phyloP scores from a whole-genome alignment of 768 basidiomycete species.

The Amyloporia xantha region DNA sequence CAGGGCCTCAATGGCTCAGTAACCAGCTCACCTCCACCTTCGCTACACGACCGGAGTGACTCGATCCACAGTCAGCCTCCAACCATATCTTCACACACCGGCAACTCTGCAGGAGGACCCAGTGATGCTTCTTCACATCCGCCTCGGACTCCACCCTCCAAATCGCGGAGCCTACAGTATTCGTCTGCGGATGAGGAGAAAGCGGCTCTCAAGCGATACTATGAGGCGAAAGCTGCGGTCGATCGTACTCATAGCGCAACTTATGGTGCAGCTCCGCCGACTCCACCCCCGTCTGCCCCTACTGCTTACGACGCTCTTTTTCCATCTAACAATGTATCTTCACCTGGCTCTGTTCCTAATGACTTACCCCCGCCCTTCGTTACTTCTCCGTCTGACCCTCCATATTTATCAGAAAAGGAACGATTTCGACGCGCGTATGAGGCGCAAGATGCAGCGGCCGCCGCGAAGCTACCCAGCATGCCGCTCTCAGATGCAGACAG shows the following conservation, averaged over 20 bases:
- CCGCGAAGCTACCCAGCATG: conserved; percentile 3
- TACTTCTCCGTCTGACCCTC: conserved; percentile 28
- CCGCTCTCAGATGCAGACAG: background rate
- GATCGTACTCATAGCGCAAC: conserved; percentile 42
- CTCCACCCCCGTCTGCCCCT: conserved; percentile 29
- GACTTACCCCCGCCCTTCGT: conserved; percentile 54
- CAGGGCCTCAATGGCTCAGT: conserved; percentile 37
- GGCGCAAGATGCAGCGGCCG: conserved; percentile 54
- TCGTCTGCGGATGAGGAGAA: conserved; percentile 70
- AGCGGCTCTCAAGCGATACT: conserved; percentile 57
- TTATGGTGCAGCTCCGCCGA: conserved; percentile 12
- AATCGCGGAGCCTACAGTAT: conserved; percentile 37
- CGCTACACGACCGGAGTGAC: conserved; percentile 17
- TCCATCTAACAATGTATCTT: conserved; percentile 27
- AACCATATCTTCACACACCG: conserved; percentile 18
- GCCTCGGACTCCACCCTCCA: conserved; percentile 14
- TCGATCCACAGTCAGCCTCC: conserved; percentile 15
- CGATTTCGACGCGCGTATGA: conserved; percentile 56
- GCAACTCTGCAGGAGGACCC: conserved; percentile 9
- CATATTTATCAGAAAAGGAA: conserved; percentile 60
- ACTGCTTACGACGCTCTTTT: conserved; percentile 61
- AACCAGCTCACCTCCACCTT: conserved; percentile 13
- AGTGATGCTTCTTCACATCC: conserved; percentile 4
- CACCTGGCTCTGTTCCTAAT: conserved; percentile 22
- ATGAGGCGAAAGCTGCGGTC: conserved; percentile 68